phyloP scores from a whole-genome alignment of 208 protist genomes.

The Acanthamoeba castellanii region DNA sequence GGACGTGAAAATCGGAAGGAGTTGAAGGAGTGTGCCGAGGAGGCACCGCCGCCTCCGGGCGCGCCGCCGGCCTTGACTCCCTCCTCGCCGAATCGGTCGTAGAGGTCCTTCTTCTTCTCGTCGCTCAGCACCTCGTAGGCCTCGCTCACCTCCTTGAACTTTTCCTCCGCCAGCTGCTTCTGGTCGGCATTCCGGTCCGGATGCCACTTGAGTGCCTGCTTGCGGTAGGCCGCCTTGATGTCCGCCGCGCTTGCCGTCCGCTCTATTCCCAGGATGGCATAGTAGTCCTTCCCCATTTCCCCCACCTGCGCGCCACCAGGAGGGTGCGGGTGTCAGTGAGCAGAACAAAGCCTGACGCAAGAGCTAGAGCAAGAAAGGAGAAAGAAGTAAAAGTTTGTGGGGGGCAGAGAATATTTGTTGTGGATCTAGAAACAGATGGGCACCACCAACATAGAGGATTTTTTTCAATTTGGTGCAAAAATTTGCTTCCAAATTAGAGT shows the following conservation, averaged over 20 bases:
- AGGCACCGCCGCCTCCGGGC: not conserved
- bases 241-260: constrained; percentile 76
- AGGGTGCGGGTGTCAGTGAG: not conserved
- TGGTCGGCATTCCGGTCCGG: constrained; percentile 81
- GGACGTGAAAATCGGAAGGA: constrained; percentile 50
- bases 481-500: not conserved
- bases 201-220: constrained; percentile 82
- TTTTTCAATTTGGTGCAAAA: not conserved
- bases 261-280: constrained; percentile 77
- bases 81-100: constrained; percentile 81
- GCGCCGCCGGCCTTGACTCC: constrained; percentile 60
- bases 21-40: not conserved
- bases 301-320: not conserved
- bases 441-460: not conserved
- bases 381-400: not conserved
- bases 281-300: constrained; percentile 79
- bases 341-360: not conserved
- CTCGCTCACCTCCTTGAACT: constrained; percentile 83
- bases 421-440: not conserved
- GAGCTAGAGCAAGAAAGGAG: not conserved
- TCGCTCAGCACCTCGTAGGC: constrained; percentile 83
- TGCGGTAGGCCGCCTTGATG: constrained; percentile 81
- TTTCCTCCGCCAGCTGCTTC: constrained; percentile 82
- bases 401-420: not conserved
- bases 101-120: constrained; percentile 74